phyloP scores from a whole-genome alignment of 345 rosid genomes.

The Excoecaria agallocha region DNA sequence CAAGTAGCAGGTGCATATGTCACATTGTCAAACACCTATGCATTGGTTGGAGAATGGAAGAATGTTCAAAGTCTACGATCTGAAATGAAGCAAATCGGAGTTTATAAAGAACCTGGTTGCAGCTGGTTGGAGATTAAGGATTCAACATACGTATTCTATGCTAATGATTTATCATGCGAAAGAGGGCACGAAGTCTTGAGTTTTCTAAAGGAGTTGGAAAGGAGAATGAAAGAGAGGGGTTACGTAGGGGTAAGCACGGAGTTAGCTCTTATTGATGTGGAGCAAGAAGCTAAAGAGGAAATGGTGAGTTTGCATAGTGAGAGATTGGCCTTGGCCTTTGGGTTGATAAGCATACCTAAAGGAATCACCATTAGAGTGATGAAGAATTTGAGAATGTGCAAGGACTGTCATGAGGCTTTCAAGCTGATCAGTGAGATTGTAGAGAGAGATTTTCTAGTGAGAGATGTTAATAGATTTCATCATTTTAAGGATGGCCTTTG shows the following conservation, averaged over 20 bases:
- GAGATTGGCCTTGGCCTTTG: conserved; percentile 64
- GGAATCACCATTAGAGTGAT: conserved; percentile 51
- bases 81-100: conserved; percentile 59
- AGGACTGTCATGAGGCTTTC: conserved; percentile 69
- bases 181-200: conserved; percentile 39
- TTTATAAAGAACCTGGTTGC: conserved; percentile 68
- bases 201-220: conserved; percentile 51
- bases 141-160: conserved; percentile 45
- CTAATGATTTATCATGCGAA: conserved; percentile 48
- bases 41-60: conserved; percentile 64
- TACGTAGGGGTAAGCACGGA: conserved; percentile 39
- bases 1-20: conserved; percentile 66
- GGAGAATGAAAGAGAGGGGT: conserved; percentile 59
- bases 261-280: conserved; percentile 56
- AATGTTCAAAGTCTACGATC: conserved; percentile 46
- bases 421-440: conserved; percentile 60
- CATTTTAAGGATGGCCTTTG: conserved; percentile 55
- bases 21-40: conserved; percentile 64
- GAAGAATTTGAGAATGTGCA: conserved; percentile 76
- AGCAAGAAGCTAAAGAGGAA: conserved; percentile 60
- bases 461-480: conserved; percentile 79
- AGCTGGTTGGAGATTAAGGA: conserved; percentile 74
- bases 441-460: conserved; percentile 56
- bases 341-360: conserved; percentile 43
- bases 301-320: conserved; percentile 66